phyloP scores from a whole-genome alignment of 2,329 filamentous ascomycete species.

The Exophiala lecanii-corni region DNA sequence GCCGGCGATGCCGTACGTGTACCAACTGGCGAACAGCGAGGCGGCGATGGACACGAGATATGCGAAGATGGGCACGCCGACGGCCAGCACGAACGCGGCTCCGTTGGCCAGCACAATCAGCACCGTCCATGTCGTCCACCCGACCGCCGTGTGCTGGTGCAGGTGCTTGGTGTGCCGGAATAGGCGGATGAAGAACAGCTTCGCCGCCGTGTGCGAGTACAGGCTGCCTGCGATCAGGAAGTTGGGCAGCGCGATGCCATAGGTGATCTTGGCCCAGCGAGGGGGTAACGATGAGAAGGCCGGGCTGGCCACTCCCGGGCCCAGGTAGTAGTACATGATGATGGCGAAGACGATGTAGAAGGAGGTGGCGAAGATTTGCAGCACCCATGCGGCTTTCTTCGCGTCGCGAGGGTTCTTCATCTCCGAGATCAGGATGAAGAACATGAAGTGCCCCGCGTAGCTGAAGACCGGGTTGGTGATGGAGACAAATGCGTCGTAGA shows the following conservation, averaged over 20 bases:
- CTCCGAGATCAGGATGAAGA: slow-evolving; percentile 52
- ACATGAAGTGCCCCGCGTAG: slow-evolving; percentile 52
- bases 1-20: slow-evolving; percentile 50
- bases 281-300: slow-evolving; percentile 45
- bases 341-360: slow-evolving; percentile 50
- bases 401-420: slow-evolving; percentile 49
- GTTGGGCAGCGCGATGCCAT: slow-evolving; percentile 43
- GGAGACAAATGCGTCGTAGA: slow-evolving; percentile 43
- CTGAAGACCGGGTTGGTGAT: slow-evolving; percentile 52
- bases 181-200: slow-evolving; percentile 36
- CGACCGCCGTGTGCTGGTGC: slow-evolving; percentile 44
- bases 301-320: slow-evolving; percentile 42
- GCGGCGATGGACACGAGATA: slow-evolving; percentile 51
- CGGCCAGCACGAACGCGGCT: slow-evolving; percentile 39
- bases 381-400: slow-evolving; percentile 48
- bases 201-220: slow-evolving; percentile 50
- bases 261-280: slow-evolving; percentile 48
- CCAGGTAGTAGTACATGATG: slow-evolving; percentile 50
- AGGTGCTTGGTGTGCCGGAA: slow-evolving; percentile 35
- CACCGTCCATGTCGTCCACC: slow-evolving; percentile 46
- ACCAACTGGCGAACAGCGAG: slow-evolving; percentile 51
- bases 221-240: slow-evolving; percentile 48
- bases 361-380: slow-evolving; percentile 48
- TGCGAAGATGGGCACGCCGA: slow-evolving; percentile 52
- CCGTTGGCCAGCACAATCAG: slow-evolving; percentile 46